phyloP scores from a whole-genome alignment of 2,329 filamentous ascomycete genomes.

The Zymoseptoria brevis region DNA sequence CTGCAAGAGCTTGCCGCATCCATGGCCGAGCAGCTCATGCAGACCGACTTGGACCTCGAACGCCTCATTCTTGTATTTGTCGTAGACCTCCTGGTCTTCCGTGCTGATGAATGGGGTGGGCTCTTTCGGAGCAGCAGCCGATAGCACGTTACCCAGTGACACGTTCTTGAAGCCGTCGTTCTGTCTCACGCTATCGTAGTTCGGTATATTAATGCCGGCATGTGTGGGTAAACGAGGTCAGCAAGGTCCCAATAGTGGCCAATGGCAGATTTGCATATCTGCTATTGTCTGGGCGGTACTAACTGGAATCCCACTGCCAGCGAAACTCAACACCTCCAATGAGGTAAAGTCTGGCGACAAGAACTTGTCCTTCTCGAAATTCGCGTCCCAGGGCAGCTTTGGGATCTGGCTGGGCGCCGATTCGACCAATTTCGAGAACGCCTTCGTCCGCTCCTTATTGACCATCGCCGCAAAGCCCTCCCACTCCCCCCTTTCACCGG shows the following conservation, averaged over 20 bases:
- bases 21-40: constrained; percentile 81
- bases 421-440: constrained; percentile 77
- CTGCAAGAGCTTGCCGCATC: constrained; percentile 87
- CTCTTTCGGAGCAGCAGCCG: constrained; percentile 85
- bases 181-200: constrained; percentile 70
- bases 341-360: constrained; percentile 92
- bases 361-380: constrained; percentile 96
- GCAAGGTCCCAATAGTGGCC: not conserved
- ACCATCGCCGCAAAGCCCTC: constrained; percentile 54
- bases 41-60: constrained; percentile 96
- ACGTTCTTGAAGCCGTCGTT: constrained; percentile 87
- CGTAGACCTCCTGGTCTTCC: constrained; percentile 67
- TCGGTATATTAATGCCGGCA: constrained; percentile 37
- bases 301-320: constrained; percentile 54
- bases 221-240: not conserved
- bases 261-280: not conserved
- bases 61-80: constrained; percentile 73
- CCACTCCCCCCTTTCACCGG: constrained; percentile 48
- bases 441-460: constrained; percentile 81
- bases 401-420: constrained; percentile 78
- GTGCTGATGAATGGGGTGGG: constrained; percentile 77
- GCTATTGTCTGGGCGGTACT: constrained; percentile 27
- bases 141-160: constrained; percentile 84
- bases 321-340: constrained; percentile 81
- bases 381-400: constrained; percentile 75